A percentile compares a stretch with the other conserved stretches of the same genome.
These are phyloP conservation scores for Ascochyta pisi DNA, from an alignment of 2,329 filamentous ascomycete species.

Conservation along the genomic window DNA sequence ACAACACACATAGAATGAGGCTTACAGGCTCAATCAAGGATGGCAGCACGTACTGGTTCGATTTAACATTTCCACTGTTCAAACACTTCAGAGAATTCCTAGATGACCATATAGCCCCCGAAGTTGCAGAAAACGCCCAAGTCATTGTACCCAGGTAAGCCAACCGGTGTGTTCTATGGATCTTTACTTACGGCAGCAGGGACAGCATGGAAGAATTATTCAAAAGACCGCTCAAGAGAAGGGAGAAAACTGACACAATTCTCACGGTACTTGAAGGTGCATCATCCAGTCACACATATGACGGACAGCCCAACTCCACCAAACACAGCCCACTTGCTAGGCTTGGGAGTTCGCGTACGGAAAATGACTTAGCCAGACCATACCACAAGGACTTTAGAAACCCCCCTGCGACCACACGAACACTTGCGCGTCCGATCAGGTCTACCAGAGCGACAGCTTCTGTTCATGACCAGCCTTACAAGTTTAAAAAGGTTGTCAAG, in stretches of 20 bases:
- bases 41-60: constrained; percentile 21
- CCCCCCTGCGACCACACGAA: not conserved
- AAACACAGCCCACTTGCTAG: not conserved
- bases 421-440: constrained; percentile 16
- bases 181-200: constrained; percentile 16
- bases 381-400: not conserved
- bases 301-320: not conserved
- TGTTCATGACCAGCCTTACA: not conserved
- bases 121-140: not conserved
- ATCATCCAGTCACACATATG: not conserved
- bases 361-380: not conserved
- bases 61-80: constrained; percentile 30
- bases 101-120: not conserved
- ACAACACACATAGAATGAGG: constrained; percentile 28
- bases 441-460: constrained; percentile 16
- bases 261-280: not conserved
- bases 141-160: not conserved
- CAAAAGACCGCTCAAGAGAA: constrained; percentile 14
- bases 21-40: constrained; percentile 22
- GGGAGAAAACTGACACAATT: constrained; percentile 19
- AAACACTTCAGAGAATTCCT: constrained; percentile 21
- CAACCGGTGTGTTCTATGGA: not conserved
- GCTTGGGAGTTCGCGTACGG: not conserved
- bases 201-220: constrained; percentile 24
- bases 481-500: constrained; percentile 28